These are phyloP conservation scores for Mycena pura DNA, from an alignment of 768 basidiomycete genomes.

Conservation along the genomic window DNA sequence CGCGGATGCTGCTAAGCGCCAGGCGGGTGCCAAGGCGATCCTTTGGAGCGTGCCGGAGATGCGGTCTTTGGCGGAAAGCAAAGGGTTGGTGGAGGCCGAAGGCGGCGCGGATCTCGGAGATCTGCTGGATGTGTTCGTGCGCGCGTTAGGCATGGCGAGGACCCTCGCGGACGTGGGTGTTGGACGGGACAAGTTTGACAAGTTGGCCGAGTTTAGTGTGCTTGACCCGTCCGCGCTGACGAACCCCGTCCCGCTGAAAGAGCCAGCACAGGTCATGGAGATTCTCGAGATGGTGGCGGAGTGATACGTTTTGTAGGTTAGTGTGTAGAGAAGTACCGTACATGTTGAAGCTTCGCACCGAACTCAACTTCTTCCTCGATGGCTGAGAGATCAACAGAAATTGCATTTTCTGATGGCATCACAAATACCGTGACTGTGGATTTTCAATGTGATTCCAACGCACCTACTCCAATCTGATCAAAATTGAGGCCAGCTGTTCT, in stretches of 20 bases:
- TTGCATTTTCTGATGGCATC: too few species aligned
- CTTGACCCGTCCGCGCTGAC: neutral
- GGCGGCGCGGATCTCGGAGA: neutral
- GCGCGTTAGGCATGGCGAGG: slow-evolving; percentile 1
- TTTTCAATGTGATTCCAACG: too few species aligned
- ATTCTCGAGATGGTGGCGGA: slow-evolving; percentile 2
- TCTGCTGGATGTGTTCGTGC: neutral
- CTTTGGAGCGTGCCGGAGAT: slow-evolving; percentile 1
- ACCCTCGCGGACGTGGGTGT: slow-evolving; percentile 1
- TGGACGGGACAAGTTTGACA: neutral
- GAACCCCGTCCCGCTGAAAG: slow-evolving; percentile 2
- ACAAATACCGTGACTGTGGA: too few species aligned
- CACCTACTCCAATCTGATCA: too few species aligned
- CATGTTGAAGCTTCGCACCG: too few species aligned
- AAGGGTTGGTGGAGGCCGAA: neutral
- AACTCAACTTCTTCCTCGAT: too few species aligned
- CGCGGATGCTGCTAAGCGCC: neutral
- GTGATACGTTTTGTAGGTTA: too few species aligned
- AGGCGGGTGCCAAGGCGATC: neutral
- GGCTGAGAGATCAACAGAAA: too few species aligned
- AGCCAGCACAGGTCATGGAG: neutral
- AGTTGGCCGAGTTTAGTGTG: slow-evolving; percentile 6
- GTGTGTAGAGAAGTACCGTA: too few species aligned
- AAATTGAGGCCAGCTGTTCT: too few species aligned
- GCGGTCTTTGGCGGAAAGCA: neutral